Percentiles rank a stretch among this genome's conserved stretches.
Conservation (phyloP, 306 rosid species). For the Cucumis cinereus region DNA sequence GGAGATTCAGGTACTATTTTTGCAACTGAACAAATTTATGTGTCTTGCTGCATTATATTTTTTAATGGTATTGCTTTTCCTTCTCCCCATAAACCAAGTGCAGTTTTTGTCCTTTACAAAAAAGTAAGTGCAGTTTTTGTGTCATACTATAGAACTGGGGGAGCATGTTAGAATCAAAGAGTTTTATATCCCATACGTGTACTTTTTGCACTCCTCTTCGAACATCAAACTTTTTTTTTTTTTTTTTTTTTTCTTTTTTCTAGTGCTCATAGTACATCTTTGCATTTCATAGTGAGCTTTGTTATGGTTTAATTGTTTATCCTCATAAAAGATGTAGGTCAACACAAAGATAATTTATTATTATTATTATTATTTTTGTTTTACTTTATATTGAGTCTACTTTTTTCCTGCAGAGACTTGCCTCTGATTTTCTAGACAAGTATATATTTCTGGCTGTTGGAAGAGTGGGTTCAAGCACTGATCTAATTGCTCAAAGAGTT, state of each 20-base stretch:
- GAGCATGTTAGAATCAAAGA: neutral
- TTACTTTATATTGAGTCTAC: neutral
- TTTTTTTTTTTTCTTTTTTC: no score
- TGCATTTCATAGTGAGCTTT: neutral
- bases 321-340: neutral
- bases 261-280: neutral
- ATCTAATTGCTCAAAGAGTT: constrained; percentile 86
- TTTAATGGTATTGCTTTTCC: neutral
- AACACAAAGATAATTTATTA: neutral
- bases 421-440: constrained; percentile 76
- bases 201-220: neutral
- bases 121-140: neutral
- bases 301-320: neutral
- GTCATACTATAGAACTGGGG: neutral
- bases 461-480: constrained; percentile 97
- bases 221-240: neutral
- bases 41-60: neutral
- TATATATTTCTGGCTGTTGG: constrained; percentile 87
- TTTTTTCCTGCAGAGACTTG: constrained; percentile 55
- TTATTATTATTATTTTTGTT: neutral
- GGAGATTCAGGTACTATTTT: constrained; percentile 58
- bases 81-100: neutral
- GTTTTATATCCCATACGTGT: neutral
- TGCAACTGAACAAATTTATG: neutral
- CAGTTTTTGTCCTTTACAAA: neutral